phyloP scores from a whole-genome alignment of 805 yeast species.

The Lachancea lanzarotensis region DNA sequence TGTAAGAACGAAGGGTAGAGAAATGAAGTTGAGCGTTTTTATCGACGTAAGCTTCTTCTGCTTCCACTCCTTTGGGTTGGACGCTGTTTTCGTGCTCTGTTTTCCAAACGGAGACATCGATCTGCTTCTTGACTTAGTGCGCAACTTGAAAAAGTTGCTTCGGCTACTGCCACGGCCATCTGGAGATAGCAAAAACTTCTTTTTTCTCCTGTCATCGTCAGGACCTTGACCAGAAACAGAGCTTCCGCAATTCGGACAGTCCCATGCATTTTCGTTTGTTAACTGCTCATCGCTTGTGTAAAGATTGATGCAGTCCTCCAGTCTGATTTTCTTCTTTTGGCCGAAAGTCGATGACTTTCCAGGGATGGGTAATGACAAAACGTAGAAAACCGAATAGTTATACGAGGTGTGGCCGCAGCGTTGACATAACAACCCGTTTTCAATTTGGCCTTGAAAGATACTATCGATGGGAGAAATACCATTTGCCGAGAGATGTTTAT shows the following conservation, averaged over 20 bases:
- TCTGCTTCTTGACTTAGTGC: conserved; percentile 25
- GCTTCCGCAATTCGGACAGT: conserved; percentile 61
- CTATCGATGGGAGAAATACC: conserved; percentile 64
- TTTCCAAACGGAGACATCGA: conserved; percentile 30
- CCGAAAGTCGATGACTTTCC: conserved; percentile 25
- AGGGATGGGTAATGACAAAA: conserved; percentile 59
- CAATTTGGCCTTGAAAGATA: conserved; percentile 67
- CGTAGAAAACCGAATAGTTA: conserved; percentile 56
- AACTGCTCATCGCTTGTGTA: conserved; percentile 60
- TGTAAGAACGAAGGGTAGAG: conserved; percentile 72
- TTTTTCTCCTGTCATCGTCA: conserved; percentile 6
- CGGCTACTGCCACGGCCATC: conserved; percentile 5
- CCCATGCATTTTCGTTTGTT: conserved; percentile 75
- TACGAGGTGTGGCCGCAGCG: conserved; percentile 56
- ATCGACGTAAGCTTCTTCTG: conserved; percentile 39
- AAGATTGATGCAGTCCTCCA: conserved; percentile 58
- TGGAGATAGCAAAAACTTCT: conserved; percentile 3
- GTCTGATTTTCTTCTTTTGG: conserved; percentile 33
- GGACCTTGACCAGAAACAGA: conserved; percentile 7
- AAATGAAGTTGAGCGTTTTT: conserved; percentile 66
- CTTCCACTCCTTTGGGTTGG: conserved; percentile 8
- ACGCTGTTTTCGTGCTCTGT: background rate
- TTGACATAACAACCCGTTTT: conserved; percentile 55
- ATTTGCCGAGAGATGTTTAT: conserved; percentile 42
- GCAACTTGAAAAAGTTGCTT: conserved; percentile 19